phyloP scores from a whole-genome alignment of 2,329 filamentous ascomycete genomes.

The Setomelanomma holmii region DNA sequence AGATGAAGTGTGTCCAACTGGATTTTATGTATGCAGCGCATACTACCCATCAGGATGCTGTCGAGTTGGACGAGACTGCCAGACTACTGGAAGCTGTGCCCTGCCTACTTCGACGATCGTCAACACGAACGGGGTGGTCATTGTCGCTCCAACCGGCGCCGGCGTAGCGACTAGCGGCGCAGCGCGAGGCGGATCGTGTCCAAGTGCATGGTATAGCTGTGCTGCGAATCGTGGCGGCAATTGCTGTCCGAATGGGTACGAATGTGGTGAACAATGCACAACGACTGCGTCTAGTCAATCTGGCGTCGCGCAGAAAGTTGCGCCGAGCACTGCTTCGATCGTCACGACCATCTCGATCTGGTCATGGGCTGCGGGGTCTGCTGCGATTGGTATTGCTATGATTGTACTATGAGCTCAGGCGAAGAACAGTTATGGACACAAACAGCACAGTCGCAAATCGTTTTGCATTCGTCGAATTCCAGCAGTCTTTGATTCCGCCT shows the following conservation, averaged over 20 bases:
- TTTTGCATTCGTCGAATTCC: too few species aligned
- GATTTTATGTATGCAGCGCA: conserved; percentile 90
- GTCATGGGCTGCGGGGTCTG: conserved; percentile 35
- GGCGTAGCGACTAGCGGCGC: conserved; percentile 45
- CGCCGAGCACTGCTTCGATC: conserved; percentile 46
- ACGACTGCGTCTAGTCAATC: conserved; percentile 39
- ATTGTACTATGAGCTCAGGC: conserved; percentile 39
- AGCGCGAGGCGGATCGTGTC: conserved; percentile 63
- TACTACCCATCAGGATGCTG: conserved; percentile 85
- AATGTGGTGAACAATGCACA: conserved; percentile 46
- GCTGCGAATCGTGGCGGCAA: conserved; percentile 71
- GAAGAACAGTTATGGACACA: too few species aligned
- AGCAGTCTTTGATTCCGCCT: too few species aligned
- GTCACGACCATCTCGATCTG: conserved; percentile 38
- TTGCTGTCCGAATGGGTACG: conserved; percentile 75
- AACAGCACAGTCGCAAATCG: too few species aligned
- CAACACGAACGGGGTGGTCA: conserved; percentile 68
- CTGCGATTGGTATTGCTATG: conserved; percentile 48
- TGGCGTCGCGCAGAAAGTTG: conserved; percentile 43
- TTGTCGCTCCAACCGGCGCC: conserved; percentile 68
- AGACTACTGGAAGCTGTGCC: conserved; percentile 76
- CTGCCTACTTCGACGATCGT: conserved; percentile 66
- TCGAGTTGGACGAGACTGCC: conserved; percentile 84
- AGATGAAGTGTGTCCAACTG: conserved; percentile 73
- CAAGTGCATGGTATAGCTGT: conserved; percentile 80